These are phyloP conservation scores for Blastomyces percursus DNA, from an alignment of 2,329 filamentous ascomycete genomes.

Conservation along the genomic window DNA sequence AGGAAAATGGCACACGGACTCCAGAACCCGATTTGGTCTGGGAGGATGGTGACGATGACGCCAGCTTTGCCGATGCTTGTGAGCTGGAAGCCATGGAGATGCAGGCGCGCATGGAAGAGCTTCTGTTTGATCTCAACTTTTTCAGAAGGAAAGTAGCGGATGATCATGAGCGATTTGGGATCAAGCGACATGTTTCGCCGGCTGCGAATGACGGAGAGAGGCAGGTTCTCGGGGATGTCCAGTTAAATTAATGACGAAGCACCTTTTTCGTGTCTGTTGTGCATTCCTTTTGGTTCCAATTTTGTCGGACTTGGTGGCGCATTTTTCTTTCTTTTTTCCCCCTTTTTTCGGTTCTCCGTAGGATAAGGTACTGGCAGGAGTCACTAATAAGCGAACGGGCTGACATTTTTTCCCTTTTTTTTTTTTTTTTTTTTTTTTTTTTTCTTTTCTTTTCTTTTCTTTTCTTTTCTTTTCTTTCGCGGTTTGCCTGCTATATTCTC, in stretches of 20 bases:
- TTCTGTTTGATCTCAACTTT: conserved; percentile 67
- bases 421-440: no score
- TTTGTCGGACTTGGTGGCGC: background rate
- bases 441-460: no score
- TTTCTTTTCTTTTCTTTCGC: no score
- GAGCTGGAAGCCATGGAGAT: conserved; percentile 48
- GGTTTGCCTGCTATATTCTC: background rate
- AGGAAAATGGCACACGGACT: conserved; percentile 28
- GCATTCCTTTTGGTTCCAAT: background rate
- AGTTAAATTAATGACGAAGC: conserved; percentile 4
- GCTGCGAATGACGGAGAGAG: background rate
- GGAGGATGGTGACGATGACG: conserved; percentile 19
- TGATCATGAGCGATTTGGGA: conserved; percentile 44
- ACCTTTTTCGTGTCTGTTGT: background rate
- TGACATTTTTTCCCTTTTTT: no score
- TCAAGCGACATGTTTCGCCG: conserved; percentile 13
- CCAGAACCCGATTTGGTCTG: conserved; percentile 24
- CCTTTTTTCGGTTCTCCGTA: background rate
- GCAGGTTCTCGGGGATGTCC: conserved; percentile 5
- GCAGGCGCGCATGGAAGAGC: conserved; percentile 73
- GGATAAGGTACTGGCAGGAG: background rate
- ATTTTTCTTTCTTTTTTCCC: background rate
- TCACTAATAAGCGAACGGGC: background rate
- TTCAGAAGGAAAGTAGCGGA: conserved; percentile 81
- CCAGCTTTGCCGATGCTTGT: conserved; percentile 14